Conservation (phyloP, 202 grass and related monocot species). For the Setaria italica region DNA sequence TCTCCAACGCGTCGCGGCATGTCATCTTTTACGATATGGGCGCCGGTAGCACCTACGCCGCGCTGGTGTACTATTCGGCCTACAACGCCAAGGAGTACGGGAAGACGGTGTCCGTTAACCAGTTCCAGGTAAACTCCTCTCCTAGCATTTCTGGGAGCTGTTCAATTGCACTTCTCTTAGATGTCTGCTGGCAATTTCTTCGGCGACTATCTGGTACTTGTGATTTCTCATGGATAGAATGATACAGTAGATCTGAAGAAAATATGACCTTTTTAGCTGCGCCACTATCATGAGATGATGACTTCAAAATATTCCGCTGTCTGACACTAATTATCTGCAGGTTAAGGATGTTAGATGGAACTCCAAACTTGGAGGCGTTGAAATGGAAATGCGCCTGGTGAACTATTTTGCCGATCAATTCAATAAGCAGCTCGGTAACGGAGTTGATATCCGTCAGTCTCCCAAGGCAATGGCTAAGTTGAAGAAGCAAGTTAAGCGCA, state of each 20-base stretch:
- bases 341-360: slow-evolving; percentile 99
- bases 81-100: slow-evolving; percentile 90
- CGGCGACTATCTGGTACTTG: not conserved
- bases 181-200: slow-evolving; percentile 18
- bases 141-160: slow-evolving; percentile 7
- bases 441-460: slow-evolving; percentile 88
- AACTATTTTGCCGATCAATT: slow-evolving; percentile 95
- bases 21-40: slow-evolving; percentile 98
- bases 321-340: slow-evolving; percentile 53
- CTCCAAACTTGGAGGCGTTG: slow-evolving; percentile 82
- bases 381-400: slow-evolving; percentile 84
- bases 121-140: slow-evolving; percentile 73
- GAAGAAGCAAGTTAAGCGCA: slow-evolving; percentile 98
- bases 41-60: slow-evolving; percentile 89
- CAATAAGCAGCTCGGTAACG: slow-evolving; percentile 80
- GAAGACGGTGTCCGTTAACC: slow-evolving; percentile 80
- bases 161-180: slow-evolving; percentile 40
- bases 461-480: slow-evolving; percentile 99
- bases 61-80: slow-evolving; percentile 85
- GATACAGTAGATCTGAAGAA: slow-evolving; percentile 36
- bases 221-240: slow-evolving; percentile 23
- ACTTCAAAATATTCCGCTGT: slow-evolving; percentile 11
- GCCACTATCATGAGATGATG: slow-evolving; percentile 17
- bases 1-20: slow-evolving; percentile 80
- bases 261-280: slow-evolving; percentile 7